phyloP scores from a whole-genome alignment of 1,284 basidiomycete species.

The Rhodotorula sp. region DNA sequence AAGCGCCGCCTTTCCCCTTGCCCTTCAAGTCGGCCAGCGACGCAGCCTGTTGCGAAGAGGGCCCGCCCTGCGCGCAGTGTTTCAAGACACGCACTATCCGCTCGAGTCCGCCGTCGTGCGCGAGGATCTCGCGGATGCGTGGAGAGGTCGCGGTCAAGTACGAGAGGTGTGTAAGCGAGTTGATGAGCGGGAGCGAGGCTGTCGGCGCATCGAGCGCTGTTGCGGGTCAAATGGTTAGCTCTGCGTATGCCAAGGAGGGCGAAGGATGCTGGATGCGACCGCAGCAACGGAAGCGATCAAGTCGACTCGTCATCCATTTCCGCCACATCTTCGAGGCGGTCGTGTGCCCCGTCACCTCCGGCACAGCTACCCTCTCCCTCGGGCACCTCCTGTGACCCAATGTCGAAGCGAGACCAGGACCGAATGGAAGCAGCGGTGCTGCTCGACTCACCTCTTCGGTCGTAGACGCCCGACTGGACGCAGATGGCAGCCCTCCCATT shows the following conservation, averaged over 20 bases:
- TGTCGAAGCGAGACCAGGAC: too few relatives aligned
- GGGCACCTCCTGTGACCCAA: too few relatives aligned
- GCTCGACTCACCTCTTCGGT: conserved; percentile 75
- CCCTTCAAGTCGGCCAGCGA: conserved; percentile 27
- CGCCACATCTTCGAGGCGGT: too few relatives aligned
- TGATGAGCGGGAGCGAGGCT: conserved; percentile 86
- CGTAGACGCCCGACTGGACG: conserved; percentile 92
- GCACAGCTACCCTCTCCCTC: too few relatives aligned
- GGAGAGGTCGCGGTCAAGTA: conserved; percentile 97
- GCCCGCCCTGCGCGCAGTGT: conserved; percentile 35
- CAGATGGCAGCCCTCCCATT: conserved; percentile 95
- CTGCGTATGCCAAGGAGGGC: background rate
- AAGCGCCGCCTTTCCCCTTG: conserved; percentile 12
- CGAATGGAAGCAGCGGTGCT: background rate
- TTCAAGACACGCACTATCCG: conserved; percentile 78
- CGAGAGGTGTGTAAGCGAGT: conserved; percentile 93
- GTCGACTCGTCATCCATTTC: too few relatives aligned
- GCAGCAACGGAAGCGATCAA: background rate
- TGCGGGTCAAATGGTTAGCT: background rate
- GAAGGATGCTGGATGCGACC: background rate
- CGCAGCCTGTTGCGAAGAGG: conserved; percentile 1
- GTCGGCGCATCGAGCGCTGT: conserved; percentile 84
- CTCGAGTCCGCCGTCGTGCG: conserved; percentile 94
- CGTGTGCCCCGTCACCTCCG: too few relatives aligned
- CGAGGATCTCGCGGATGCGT: conserved; percentile 96